Percentiles rank a stretch among this genome's conserved stretches.
These are phyloP conservation scores for Trichoderma citrinoviride DNA, from an alignment of 2,329 filamentous ascomycete genomes.

Conservation along the genomic window DNA sequence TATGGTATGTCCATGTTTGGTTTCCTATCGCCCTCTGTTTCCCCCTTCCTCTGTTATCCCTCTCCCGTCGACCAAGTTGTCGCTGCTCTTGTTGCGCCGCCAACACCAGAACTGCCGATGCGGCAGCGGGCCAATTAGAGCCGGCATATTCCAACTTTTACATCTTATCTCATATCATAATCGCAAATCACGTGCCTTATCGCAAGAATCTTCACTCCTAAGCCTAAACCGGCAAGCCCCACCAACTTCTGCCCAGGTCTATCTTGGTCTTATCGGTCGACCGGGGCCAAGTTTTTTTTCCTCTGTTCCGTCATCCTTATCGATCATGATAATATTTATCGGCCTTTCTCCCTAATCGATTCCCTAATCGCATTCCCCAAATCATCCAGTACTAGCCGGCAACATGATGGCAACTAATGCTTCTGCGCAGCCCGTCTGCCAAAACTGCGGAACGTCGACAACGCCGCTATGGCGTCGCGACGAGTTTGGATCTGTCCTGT, in stretches of 20 bases:
- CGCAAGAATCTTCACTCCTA: constrained; percentile 26
- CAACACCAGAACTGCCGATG: constrained; percentile 11
- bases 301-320: constrained; percentile 40
- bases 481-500: constrained; percentile 91
- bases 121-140: constrained; percentile 19
- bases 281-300: constrained; percentile 35
- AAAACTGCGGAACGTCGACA: constrained; percentile 93
- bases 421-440: constrained; percentile 83
- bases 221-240: constrained; percentile 12
- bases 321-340: constrained; percentile 37
- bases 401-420: constrained; percentile 56
- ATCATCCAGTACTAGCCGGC: constrained; percentile 36
- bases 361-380: constrained; percentile 24
- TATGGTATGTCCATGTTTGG: constrained; percentile 37
- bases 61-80: not conserved
- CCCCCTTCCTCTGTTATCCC: not conserved
- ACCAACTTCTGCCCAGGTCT: constrained; percentile 26
- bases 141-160: constrained; percentile 19
- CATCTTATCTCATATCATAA: constrained; percentile 22
- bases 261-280: constrained; percentile 39
- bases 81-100: constrained; percentile 5
- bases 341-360: constrained; percentile 30
- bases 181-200: constrained; percentile 24
- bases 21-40: not conserved
- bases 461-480: constrained; percentile 97